Base-by-base conservation (phyloP, 495 filamentous ascomycete genomes). In the Podospora appendiculata region DNA sequence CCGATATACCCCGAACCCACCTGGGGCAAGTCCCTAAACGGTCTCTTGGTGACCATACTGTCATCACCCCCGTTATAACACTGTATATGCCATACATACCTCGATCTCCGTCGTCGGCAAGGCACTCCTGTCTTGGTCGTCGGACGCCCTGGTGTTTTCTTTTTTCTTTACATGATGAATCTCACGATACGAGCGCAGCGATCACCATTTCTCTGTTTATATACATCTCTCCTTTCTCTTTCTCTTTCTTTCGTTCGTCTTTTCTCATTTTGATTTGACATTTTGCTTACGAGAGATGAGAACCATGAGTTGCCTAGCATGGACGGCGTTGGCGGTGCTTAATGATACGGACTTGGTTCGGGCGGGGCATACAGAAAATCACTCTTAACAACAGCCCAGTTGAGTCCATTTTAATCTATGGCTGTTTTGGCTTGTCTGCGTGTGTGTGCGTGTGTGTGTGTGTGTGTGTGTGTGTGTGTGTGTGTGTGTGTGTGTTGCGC, bases 231-330 rank as follows among this genome's bases (percentile, higher is more conserved):
- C 19, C 8, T 45, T 41, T 32, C 34, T 12, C 33, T 42, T 50
- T 33, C 18, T 25, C 25, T 4, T 32, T 38, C 7, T 48, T 35
- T 5, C 4, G 32, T 18, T 3, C 11, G 42, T 41, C 47, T n/a
- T 50, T 33, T 39, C 19, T 42, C 5, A 11, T 53, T 45, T 48
- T 46, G n/a, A 42, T 43, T 45, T 35, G 17, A 34, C 36, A 51
- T 50, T 45, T 36, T 38, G 36, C 14, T 56, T 32, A 59, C 43
- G 57, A 59, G 57, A 59, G 57, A 59, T 44, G 57, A 53, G 49
- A 43, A 53, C 50, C 48, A 59, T 56, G 57, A 59, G 36, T 50
- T 46, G 40, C 44, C 42, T 43, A 53, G 57, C 57, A 59, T 57
- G 50, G 57, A 50, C 34, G 53, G 57, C 54, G 54, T 56, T 59